phyloP scores from a whole-genome alignment of 1,139 yeast genomes.

The Candida sanyaensis region DNA sequence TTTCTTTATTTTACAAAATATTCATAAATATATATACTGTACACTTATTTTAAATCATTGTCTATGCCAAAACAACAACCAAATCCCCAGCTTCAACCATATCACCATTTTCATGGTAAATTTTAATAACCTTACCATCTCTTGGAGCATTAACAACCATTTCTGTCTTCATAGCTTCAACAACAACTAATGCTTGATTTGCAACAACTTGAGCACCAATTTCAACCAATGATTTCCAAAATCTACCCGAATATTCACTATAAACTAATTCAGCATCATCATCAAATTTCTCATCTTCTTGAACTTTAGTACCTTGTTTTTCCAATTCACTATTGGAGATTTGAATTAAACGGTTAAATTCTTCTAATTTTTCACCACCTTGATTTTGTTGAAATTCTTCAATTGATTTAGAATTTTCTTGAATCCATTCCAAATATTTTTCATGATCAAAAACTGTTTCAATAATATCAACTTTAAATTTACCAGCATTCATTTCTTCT shows the following conservation, averaged over 20 bases:
- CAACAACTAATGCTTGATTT: conserved; percentile 83
- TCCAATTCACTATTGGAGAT: conserved; percentile 78
- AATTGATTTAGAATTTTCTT: conserved; percentile 70
- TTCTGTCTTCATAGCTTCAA: conserved; percentile 98
- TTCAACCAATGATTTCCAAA: conserved; percentile 88
- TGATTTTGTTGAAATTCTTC: conserved; percentile 67
- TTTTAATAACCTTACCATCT: conserved; percentile 75
- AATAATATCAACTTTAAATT: conserved; percentile 70
- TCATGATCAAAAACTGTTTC: conserved; percentile 83
- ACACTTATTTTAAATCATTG: neutral
- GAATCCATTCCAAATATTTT: conserved; percentile 76
- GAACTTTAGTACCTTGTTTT: conserved; percentile 41
- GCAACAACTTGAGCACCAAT: conserved; percentile 76
- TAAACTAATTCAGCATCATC: conserved; percentile 82
- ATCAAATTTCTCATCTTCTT: conserved; percentile 53
- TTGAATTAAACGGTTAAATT: conserved; percentile 80
- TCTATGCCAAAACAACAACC: conserved; percentile 68
- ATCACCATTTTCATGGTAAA: conserved; percentile 83
- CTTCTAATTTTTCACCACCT: conserved; percentile 79
- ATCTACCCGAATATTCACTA: conserved; percentile 93
- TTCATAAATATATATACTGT: neutral
- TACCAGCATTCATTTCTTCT: conserved; percentile 80
- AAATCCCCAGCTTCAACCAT: conserved; percentile 96
- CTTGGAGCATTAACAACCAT: conserved; percentile 80
- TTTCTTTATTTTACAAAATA: neutral